Evolutionary conservation across 441 rosid genomes (phyloP).

Genomic region (Populus hybrid): DNA sequence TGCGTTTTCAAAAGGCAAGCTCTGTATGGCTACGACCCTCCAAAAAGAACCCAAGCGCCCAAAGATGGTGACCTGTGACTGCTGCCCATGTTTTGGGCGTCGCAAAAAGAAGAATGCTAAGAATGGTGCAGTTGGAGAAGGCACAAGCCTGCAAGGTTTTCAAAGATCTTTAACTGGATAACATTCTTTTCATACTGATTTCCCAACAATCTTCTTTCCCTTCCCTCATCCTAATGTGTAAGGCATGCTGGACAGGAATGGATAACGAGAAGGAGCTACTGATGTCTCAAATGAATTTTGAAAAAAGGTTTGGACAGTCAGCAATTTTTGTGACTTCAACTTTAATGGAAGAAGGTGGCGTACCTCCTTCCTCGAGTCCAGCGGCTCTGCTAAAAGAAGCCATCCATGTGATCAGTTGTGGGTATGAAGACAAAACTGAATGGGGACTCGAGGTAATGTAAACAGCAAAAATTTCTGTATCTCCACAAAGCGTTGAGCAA

Average conservation of each 20-base stretch:
- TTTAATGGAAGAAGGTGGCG: slow-evolving; percentile 84
- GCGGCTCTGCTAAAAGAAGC: slow-evolving; percentile 87
- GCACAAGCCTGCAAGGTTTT: slow-evolving; percentile 56
- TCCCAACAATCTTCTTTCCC: slow-evolving; percentile 42
- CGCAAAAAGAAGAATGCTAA: slow-evolving; percentile 56
- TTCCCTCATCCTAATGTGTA: neutral
- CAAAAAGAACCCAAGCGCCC: slow-evolving; percentile 70
- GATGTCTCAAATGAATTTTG: slow-evolving; percentile 80
- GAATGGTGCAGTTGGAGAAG: slow-evolving; percentile 46
- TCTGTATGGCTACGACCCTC: slow-evolving; percentile 81
- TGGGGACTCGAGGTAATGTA: slow-evolving; percentile 90
- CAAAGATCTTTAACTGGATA: slow-evolving; percentile 6
- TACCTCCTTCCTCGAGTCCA: slow-evolving; percentile 74
- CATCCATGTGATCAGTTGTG: slow-evolving; percentile 92
- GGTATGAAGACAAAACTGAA: slow-evolving; percentile 89
- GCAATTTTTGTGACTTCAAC: slow-evolving; percentile 87
- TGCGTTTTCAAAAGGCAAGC: slow-evolving; percentile 86
- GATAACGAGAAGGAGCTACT: slow-evolving; percentile 83
- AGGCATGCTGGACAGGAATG: slow-evolving; percentile 26
- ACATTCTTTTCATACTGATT: neutral
- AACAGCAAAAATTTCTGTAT: slow-evolving; percentile 1
- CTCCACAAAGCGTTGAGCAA: neutral
- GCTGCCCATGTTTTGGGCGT: slow-evolving; percentile 94
- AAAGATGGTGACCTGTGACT: slow-evolving; percentile 87
- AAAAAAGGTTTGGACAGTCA: slow-evolving; percentile 85